Evolutionary conservation across 1,284 basidiomycete species (phyloP).

Genomic region (Abortiporus biennis): DNA sequence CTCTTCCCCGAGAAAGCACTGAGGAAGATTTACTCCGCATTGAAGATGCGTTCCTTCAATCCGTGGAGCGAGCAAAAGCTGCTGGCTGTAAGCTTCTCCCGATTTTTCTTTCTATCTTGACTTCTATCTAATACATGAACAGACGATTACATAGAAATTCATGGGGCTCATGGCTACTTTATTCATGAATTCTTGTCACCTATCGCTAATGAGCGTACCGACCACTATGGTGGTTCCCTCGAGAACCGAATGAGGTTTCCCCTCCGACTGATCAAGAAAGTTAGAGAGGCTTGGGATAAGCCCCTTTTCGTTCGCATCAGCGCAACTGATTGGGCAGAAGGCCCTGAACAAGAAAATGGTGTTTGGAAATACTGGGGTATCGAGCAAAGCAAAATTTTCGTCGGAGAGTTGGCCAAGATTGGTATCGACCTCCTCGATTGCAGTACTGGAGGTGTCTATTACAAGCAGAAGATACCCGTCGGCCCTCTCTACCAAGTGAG

Average conservation of each 20-base stretch:
- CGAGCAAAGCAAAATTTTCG: constrained; percentile 64
- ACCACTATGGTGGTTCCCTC: constrained; percentile 69
- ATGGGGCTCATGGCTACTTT: constrained; percentile 68
- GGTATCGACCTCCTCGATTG: constrained; percentile 73
- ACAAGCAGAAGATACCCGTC: constrained; percentile 50
- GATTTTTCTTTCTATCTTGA: constrained; percentile 10
- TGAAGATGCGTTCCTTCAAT: constrained; percentile 60
- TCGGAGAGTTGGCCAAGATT: constrained; percentile 48
- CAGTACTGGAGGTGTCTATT: constrained; percentile 66
- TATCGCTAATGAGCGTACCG: constrained; percentile 63
- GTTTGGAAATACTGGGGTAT: constrained; percentile 70
- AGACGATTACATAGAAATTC: constrained; percentile 82
- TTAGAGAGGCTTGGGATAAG: constrained; percentile 58
- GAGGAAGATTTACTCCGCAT: constrained; percentile 52
- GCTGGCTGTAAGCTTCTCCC: constrained; percentile 49
- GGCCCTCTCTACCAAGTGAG: constrained; percentile 62
- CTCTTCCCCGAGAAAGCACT: constrained; percentile 47
- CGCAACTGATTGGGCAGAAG: constrained; percentile 75
- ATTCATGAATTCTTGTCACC: constrained; percentile 63
- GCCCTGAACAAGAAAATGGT: constrained; percentile 54
- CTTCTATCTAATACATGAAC: background rate
- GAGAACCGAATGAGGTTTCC: constrained; percentile 71
- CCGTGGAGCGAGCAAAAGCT: constrained; percentile 54
- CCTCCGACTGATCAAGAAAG: constrained; percentile 46
- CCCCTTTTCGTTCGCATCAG: constrained; percentile 75